Evolutionary conservation across 2,329 filamentous ascomycete genomes (phyloP), one percentile per base, ranked within the genome.

Genomic region (Phoma sp.): DNA sequence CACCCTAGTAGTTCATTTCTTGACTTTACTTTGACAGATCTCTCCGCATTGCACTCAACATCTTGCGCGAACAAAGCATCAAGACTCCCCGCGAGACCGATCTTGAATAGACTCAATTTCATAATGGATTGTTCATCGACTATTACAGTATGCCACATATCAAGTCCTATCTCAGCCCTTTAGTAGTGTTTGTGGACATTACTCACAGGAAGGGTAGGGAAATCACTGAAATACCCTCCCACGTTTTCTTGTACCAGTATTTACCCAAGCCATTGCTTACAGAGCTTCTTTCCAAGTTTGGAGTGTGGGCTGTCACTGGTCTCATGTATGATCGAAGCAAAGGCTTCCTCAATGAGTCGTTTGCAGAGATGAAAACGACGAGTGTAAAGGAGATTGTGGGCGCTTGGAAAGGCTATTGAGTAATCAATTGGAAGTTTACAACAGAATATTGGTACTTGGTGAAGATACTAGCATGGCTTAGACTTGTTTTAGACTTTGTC

Each of bases 111-210:
- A 70, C 67, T 1, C 43, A 53, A 4, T 39, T 74, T 38, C 47
- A 64, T 15, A 65, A 66, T 37, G 68, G 67, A 5, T 43, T 62
- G 33, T 73, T 73, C 46, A 42, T 73, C 4, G 71, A 74, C 52
- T 73, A 70, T 56, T 72, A 59, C 28, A 68, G 62, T 28, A 57
- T 66, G 50, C 68, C 71, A 12, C 55, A 65, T 18, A 32, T 65
- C 12, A 36, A 59, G 14, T 49, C 60, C 14, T 47, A 69, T 36
- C 59, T 65, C 21, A 53, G 7, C 9, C 60, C 61, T 5, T 26
- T 57, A 21, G 37, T 56, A 1, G 42, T 62, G 6, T 56, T 34
- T 20, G 37, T 67, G 10, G 64, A 67, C 38, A 55, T 65, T 5
- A 47, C 42, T 2, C 49, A 62, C 21, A 58, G 54, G 6, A 48